Conservation (phyloP, 164 flowering plant genomes). For the Tetrastigma voinierianum region DNA sequence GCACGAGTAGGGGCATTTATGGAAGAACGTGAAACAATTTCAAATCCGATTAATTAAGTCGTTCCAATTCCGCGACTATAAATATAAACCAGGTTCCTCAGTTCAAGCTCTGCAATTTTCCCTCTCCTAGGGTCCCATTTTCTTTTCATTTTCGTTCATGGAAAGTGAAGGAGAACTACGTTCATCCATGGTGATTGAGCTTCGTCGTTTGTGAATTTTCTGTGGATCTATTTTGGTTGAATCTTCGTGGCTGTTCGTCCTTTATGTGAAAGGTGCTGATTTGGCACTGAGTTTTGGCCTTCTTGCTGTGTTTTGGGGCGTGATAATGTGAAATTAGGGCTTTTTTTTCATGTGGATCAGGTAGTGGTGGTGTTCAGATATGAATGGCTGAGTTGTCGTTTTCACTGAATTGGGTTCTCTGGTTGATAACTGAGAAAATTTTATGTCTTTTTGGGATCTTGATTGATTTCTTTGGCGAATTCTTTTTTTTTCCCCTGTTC, state of each 20-base stretch:
- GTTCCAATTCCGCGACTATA: background rate
- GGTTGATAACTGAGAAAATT: background rate
- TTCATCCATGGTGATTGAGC: too few relatives aligned
- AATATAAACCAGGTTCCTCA: background rate
- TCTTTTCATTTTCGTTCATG: background rate
- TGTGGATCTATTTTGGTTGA: too few relatives aligned
- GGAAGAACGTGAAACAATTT: background rate
- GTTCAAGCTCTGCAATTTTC: background rate
- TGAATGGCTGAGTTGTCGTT: too few relatives aligned
- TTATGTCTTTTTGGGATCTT: background rate
- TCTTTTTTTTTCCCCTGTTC: background rate
- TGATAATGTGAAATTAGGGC: slow-evolving; percentile 9
- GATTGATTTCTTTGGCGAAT: background rate
- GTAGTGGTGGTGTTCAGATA: background rate
- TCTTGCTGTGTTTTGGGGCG: background rate
- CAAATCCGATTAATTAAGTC: background rate
- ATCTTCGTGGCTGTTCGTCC: too few relatives aligned
- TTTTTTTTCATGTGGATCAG: slow-evolving; percentile 7
- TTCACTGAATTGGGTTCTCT: too few relatives aligned
- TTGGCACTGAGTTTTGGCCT: too few relatives aligned
- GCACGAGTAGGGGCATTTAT: too few relatives aligned
- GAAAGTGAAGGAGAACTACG: background rate
- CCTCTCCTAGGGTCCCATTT: background rate
- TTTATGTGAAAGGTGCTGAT: too few relatives aligned
- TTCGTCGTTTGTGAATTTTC: too few relatives aligned